Percentiles rank a stretch among this genome's conserved stretches.
phyloP scores from a whole-genome alignment of 1,284 basidiomycete genomes.

The Vanrija sp. region DNA sequence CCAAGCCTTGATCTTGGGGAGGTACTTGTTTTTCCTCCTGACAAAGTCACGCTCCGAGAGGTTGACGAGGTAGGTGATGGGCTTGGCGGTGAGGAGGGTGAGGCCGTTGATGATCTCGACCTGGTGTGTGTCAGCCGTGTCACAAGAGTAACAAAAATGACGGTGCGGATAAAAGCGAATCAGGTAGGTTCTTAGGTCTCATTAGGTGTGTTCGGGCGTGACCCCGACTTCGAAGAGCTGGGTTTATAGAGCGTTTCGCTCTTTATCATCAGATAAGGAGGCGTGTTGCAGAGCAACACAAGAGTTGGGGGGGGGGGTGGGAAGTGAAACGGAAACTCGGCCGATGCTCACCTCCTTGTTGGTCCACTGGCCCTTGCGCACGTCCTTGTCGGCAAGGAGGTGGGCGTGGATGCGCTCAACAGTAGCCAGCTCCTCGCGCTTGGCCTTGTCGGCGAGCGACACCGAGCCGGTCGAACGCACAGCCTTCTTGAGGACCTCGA shows the following conservation, averaged over 20 bases:
- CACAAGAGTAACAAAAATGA: neutral
- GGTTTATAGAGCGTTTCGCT: constrained; percentile 70
- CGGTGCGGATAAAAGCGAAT: constrained; percentile 13
- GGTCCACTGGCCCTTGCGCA: constrained; percentile 89
- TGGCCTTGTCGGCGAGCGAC: constrained; percentile 89
- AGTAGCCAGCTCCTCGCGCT: constrained; percentile 89
- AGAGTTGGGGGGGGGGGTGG: neutral
- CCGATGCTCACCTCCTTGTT: constrained; percentile 84
- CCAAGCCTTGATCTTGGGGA: constrained; percentile 98
- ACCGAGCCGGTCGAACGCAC: constrained; percentile 61
- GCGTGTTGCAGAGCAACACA: neutral
- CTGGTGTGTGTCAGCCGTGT: constrained; percentile 51
- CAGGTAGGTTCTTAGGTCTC: constrained; percentile 52
- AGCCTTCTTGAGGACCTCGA: constrained; percentile 73
- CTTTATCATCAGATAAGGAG: constrained; percentile 65
- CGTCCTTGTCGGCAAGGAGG: constrained; percentile 82
- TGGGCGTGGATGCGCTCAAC: constrained; percentile 80
- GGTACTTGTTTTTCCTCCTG: constrained; percentile 99
- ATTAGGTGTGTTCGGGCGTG: constrained; percentile 61
- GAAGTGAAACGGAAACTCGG: neutral
- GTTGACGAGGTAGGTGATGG: constrained; percentile 98
- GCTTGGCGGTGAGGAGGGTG: constrained; percentile 90
- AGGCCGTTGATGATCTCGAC: constrained; percentile 94
- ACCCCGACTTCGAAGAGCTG: constrained; percentile 66
- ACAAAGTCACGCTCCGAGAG: constrained; percentile 92